Percentiles rank a stretch among this genome's conserved stretches.
These are phyloP conservation scores for Suillus ampliporus DNA, from an alignment of 768 basidiomycete species.

Conservation along the genomic window DNA sequence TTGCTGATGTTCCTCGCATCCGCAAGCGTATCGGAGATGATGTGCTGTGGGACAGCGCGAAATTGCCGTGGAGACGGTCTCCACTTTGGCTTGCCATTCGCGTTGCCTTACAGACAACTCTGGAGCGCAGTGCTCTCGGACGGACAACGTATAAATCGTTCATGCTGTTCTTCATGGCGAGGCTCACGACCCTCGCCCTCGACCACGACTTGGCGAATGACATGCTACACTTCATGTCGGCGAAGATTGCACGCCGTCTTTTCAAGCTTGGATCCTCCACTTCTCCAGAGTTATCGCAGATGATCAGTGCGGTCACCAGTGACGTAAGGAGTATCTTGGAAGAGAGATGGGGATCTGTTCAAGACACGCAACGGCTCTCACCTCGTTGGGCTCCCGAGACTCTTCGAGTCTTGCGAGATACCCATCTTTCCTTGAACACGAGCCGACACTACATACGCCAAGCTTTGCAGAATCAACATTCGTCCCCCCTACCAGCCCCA, in stretches of 20 bases:
- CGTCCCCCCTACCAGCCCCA: not conserved
- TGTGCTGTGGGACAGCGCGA: constrained; percentile 47
- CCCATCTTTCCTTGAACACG: constrained; percentile 36
- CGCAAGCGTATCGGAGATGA: constrained; percentile 54
- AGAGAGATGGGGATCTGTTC: constrained; percentile 43
- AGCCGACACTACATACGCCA: constrained; percentile 36
- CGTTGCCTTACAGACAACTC: constrained; percentile 48
- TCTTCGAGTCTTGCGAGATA: constrained; percentile 38
- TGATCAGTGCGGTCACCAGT: constrained; percentile 16
- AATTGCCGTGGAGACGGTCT: constrained; percentile 54
- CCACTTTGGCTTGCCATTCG: constrained; percentile 56
- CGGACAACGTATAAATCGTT: constrained; percentile 37
- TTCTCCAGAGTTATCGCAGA: constrained; percentile 21
- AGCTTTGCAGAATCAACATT: constrained; percentile 14
- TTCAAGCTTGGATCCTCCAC: constrained; percentile 39
- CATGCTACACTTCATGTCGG: constrained; percentile 41
- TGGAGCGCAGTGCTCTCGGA: constrained; percentile 23
- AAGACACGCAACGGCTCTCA: constrained; percentile 30
- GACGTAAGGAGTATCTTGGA: constrained; percentile 29
- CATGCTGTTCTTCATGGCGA: constrained; percentile 35
- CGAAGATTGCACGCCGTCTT: constrained; percentile 45
- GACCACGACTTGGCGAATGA: constrained; percentile 32
- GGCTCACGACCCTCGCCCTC: constrained; percentile 18
- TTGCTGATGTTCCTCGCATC: constrained; percentile 36
- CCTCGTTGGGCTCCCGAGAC: constrained; percentile 37